phyloP scores from a whole-genome alignment of 371 early-diverging fungal species.

The Haplosporangium sp. region DNA sequence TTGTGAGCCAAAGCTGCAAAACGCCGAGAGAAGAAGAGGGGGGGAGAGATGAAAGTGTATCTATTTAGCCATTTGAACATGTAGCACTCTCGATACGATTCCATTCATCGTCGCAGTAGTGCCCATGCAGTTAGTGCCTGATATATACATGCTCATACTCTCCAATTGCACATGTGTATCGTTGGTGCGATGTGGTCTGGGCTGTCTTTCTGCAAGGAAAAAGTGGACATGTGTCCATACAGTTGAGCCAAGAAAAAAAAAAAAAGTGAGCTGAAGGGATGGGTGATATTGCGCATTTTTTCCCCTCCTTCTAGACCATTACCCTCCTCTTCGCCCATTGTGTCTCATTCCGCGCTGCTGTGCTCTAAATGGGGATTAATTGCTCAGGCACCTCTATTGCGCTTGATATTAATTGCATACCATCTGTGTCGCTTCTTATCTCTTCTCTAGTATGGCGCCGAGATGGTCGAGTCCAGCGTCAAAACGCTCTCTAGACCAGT shows the following conservation, averaged over 20 bases:
- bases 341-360: constrained; percentile 1
- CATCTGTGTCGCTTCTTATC: neutral
- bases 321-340: neutral
- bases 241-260: too few species aligned
- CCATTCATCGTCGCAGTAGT: too few species aligned
- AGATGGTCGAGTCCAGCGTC: constrained; percentile 84
- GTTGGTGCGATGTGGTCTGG: constrained; percentile 23
- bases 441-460: constrained; percentile 63
- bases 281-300: neutral
- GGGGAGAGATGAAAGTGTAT: constrained; percentile 3
- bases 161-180: constrained; percentile 1
- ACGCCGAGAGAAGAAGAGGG: neutral
- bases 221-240: constrained; percentile 16
- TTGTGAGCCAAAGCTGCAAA: neutral
- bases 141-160: neutral
- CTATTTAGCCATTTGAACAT: neutral
- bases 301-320: neutral
- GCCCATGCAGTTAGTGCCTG: too few species aligned
- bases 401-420: too few species aligned
- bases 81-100: too few species aligned
- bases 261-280: too few species aligned
- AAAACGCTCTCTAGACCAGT: constrained; percentile 73
- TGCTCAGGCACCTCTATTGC: too few species aligned
- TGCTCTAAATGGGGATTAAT: too few species aligned
- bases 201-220: constrained; percentile 6